Percentiles rank a stretch among this genome's conserved stretches.
phyloP scores from a whole-genome alignment of 257 asterid species.

The Cordia subcordata region DNA sequence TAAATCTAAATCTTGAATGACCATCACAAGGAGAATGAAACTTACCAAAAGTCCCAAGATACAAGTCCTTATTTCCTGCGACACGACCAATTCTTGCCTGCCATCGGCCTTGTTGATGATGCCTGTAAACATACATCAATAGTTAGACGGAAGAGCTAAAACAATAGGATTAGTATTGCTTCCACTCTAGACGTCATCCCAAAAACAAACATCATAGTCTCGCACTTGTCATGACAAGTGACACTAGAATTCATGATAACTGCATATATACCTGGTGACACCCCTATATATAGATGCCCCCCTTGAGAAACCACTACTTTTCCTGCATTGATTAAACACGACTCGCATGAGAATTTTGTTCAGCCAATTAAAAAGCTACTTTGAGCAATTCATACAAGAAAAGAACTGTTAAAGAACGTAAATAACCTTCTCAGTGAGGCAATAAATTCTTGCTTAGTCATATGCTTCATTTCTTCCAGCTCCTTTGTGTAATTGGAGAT shows the following conservation, averaged over 20 bases:
- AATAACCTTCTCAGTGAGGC: constrained; percentile 82
- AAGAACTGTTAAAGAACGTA: background rate
- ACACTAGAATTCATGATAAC: background rate
- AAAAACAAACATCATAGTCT: background rate
- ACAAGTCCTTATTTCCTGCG: constrained; percentile 86
- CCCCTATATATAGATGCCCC: constrained; percentile 94
- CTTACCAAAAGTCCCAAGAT: constrained; percentile 91
- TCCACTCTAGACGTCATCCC: background rate
- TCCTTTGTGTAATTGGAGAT: constrained; percentile 61
- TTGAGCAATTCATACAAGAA: background rate
- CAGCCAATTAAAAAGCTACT: background rate
- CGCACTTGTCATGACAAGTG: background rate
- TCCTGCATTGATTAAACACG: constrained; percentile 32
- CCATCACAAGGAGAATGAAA: background rate
- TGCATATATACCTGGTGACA: constrained; percentile 73
- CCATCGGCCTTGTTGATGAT: constrained; percentile 99
- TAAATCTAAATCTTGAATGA: background rate
- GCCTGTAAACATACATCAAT: constrained; percentile 40
- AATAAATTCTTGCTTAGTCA: constrained; percentile 79
- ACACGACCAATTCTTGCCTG: constrained; percentile 99
- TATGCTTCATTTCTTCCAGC: constrained; percentile 80
- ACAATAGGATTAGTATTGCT: too few relatives aligned
- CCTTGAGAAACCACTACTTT: constrained; percentile 88
- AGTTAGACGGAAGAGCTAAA: background rate
- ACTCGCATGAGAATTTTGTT: background rate